Conservation (phyloP, 495 filamentous ascomycete genomes). For the Pseudevernia furfuracea region DNA sequence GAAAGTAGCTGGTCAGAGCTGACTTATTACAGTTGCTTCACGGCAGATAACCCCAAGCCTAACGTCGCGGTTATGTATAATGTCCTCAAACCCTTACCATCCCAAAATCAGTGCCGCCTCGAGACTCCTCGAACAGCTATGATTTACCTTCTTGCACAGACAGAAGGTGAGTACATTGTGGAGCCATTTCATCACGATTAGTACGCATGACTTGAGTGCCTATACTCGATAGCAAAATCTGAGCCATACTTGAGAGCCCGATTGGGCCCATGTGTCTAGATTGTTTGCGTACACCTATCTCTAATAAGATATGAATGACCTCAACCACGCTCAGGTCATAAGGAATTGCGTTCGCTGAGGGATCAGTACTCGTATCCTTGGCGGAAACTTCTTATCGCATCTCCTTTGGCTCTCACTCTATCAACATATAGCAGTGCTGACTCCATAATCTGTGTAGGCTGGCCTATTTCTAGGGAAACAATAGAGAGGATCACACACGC, state of each 20-base stretch:
- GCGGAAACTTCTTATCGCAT: too few species aligned
- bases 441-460: background rate
- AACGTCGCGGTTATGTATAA: background rate
- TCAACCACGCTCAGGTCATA: too few species aligned
- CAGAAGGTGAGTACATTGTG: background rate
- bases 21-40: slow-evolving; percentile 6
- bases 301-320: too few species aligned
- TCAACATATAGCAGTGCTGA: background rate
- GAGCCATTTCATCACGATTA: background rate
- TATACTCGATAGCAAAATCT: background rate
- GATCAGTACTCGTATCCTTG: too few species aligned
- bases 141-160: background rate
- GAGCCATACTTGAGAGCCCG: background rate
- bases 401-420: too few species aligned
- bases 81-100: slow-evolving; percentile 1
- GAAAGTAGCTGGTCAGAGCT: background rate
- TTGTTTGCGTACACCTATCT: too few species aligned
- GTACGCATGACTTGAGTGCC: background rate
- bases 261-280: background rate
- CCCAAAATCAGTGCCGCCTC: background rate
- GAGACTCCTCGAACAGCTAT: slow-evolving; percentile 5
- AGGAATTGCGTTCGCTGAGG: too few species aligned
- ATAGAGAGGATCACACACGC: background rate
- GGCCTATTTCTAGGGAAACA: background rate
- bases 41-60: background rate